Evolutionary conservation across 2,329 filamentous ascomycete species (phyloP).

Genomic region (Talaromyces sp.): DNA sequence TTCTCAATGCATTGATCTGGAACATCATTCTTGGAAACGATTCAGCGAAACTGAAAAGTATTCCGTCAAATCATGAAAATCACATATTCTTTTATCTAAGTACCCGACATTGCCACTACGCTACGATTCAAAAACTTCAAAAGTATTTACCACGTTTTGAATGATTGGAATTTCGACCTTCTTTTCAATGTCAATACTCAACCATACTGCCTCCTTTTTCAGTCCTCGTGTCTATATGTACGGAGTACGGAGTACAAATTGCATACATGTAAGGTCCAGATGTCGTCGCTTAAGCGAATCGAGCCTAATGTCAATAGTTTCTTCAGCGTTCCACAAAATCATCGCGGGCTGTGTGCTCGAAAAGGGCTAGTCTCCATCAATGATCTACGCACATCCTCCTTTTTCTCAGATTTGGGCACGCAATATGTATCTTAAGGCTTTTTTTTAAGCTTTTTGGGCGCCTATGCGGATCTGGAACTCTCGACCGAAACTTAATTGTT

Average conservation of each 20-base stretch:
- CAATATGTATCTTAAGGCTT: no score
- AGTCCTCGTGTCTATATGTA: not conserved
- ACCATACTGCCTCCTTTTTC: not conserved
- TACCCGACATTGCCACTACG: not conserved
- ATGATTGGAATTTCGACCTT: not conserved
- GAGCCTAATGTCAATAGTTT: no score
- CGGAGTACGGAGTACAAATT: not conserved
- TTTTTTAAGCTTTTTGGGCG: no score
- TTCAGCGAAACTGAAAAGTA: not conserved
- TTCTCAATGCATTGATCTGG: not conserved
- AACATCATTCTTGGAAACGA: not conserved
- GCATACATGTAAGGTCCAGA: not conserved
- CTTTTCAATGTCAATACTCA: not conserved
- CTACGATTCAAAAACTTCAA: not conserved
- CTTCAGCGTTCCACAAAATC: no score
- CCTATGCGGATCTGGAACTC: no score
- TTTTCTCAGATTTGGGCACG: no score
- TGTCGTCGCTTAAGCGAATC: no score
- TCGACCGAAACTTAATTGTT: no score
- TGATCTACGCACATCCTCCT: no score
- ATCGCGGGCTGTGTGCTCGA: no score
- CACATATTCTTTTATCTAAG: not conserved
- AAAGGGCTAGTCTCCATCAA: no score
- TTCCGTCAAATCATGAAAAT: not conserved
- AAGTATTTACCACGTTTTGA: not conserved